Base-by-base conservation (phyloP, 139 green algal genomes). In the Mychonastes homosphaera region DNA sequence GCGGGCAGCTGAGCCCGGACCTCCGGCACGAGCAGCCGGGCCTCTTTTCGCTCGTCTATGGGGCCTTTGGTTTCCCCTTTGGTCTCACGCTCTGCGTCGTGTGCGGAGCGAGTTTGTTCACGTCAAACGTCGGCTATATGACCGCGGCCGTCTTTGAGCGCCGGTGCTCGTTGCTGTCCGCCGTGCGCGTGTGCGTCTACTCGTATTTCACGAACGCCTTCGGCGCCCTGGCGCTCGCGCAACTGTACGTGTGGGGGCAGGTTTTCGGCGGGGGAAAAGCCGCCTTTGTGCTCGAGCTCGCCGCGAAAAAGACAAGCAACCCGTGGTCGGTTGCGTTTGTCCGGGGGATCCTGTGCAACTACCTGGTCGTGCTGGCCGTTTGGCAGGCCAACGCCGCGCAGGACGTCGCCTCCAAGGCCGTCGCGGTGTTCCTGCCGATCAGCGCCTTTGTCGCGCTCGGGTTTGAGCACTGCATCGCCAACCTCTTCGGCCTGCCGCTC, bases 321-420 rank as follows among this genome's bases (percentile, higher is more conserved):
- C 34, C 38, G 23, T 69, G 62, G 41, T 33, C 44, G 29, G 53
- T 56, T 53, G 74, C 72, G 4, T 72, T 89, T 34, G 36, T 75
- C 16, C 72, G 76, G n/a, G 81, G 72, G 56, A 82, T 95, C 56
- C 46, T 87, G 50, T 83, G 77, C 70, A 95, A 95, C 79, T 95
- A 80, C 80, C 75, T 94, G 44, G 87, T 95, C n/a, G 89, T 80
- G 70, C 58, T 91, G 40, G 87, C 79, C 6, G 70, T 93, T 33
- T 92, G 80, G 81, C 73, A 84, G 56, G 75, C 69, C 39, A 78
- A 63, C 40, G 71, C 70, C 3, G 54, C 80, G 24, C 62, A 74
- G 53, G 76, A 61, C 51, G 48, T 88, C 34, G 49, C 65, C 26
- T 79, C 77, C 56, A 91, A 93, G 71, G 62, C 81, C 39, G 63